Evolutionary conservation across 352 stramenopile genomes (phyloP), one percentile per base, ranked within the genome.

Genomic region (Pseudoperonospora humuli): DNA sequence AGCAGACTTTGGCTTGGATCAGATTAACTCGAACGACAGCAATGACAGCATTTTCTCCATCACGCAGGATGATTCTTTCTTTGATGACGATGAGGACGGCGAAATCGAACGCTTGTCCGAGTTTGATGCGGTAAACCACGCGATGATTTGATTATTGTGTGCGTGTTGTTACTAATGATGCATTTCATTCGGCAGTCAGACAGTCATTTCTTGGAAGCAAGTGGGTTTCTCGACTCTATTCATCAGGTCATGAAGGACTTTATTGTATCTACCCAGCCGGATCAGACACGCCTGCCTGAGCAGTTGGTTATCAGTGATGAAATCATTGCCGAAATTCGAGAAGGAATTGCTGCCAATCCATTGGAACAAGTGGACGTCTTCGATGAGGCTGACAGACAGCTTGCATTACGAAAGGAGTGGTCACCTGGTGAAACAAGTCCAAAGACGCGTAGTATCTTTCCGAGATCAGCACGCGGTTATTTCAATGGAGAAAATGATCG

Each of bases 241-340:
- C 78, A 90, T 19, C 73, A 85, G 34, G 75, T 84, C 19, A 87
- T 90, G 75, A 76, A 80, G 39, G 60, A 74, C 26, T 68, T 74
- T 13, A 70, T 74, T 49, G 60, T 63, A 13, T 56, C 57, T 1
- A 56, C 64, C 1, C 56, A 59, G 41, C 40, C 74, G 4, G 64
- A 80, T 15, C 36, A 36, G 10, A 45, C 55, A 19, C 32, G 38
- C 11, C 42, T 61, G 9, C 32, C 55, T n/a, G 45, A 63, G 14
- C 55, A 61, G 14, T 59, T 79, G 31, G 69, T 90, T 27, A 87
- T 90, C 43, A 75, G 71, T 27, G 68, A 86, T 51, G 62, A 85
- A 34, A 67, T 82, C 39, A 84, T 86, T 43, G 72, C 75, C 1
- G 73, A 85, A 42, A 75, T 85, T 38, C 60, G 58, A 2, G 61